Conservation (phyloP, 2,329 filamentous ascomycete species). For the Sporothrix mexicana region DNA sequence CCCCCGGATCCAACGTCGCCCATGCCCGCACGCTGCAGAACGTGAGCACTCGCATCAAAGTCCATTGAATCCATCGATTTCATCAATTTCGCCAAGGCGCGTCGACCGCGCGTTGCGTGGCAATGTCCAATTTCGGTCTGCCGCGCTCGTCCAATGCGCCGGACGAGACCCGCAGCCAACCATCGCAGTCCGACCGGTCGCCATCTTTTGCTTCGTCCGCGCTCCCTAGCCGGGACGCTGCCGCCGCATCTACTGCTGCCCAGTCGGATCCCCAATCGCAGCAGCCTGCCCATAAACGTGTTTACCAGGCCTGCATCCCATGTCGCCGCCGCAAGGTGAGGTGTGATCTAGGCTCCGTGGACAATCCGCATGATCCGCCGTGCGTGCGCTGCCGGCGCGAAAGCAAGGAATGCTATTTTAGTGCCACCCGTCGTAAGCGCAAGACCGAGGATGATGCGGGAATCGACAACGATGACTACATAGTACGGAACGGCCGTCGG, state of each 20-base stretch:
- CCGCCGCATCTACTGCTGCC: conserved; percentile 31
- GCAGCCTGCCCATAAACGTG: conserved; percentile 56
- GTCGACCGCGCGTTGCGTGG: conserved; percentile 30
- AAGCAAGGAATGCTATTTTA: conserved; percentile 97
- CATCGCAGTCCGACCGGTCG: conserved; percentile 33
- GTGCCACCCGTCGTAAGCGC: conserved; percentile 88
- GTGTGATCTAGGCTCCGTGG: conserved; percentile 74
- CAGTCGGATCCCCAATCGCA: conserved; percentile 27
- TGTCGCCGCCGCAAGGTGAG: conserved; percentile 67
- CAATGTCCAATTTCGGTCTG: conserved; percentile 42
- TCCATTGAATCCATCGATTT: conserved; percentile 25
- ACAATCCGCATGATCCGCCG: conserved; percentile 91
- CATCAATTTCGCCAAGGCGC: conserved; percentile 18
- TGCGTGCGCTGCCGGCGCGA: conserved; percentile 93
- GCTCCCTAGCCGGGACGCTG: conserved; percentile 30
- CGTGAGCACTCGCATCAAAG: not conserved
- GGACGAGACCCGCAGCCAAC: conserved; percentile 31
- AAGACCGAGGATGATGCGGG: conserved; percentile 68
- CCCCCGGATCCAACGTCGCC: conserved; percentile 9
- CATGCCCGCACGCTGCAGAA: conserved; percentile 13
- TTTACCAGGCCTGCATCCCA: conserved; percentile 68
- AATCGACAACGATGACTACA: conserved; percentile 65
- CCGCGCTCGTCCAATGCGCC: conserved; percentile 32
- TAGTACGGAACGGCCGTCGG: conserved; percentile 75
- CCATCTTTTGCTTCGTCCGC: conserved; percentile 36